Evolutionary conservation across 352 stramenopile species (phyloP).

Genomic region (Peronosclerospora sorghi): DNA sequence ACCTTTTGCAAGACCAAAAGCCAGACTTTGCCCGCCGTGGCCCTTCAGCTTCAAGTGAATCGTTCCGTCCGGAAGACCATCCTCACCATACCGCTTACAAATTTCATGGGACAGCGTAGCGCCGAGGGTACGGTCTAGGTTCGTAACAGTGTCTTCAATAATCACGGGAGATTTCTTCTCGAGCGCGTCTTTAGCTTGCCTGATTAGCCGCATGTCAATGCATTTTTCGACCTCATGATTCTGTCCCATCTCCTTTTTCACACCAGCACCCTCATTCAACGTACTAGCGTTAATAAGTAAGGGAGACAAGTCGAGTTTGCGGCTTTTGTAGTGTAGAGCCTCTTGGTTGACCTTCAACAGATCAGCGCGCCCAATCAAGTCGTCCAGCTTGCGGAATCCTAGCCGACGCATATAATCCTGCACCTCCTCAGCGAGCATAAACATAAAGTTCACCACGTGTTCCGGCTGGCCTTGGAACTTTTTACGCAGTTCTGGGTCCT

Average conservation of each 20-base stretch:
- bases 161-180: constrained; percentile 67
- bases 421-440: constrained; percentile 92
- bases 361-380: constrained; percentile 91
- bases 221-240: constrained; percentile 85
- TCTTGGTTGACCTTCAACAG: constrained; percentile 87
- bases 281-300: constrained; percentile 89
- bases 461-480: constrained; percentile 94
- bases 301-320: constrained; percentile 86
- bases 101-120: constrained; percentile 93
- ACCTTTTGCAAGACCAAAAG: constrained; percentile 89
- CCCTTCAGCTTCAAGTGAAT: constrained; percentile 91
- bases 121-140: constrained; percentile 90
- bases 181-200: constrained; percentile 70
- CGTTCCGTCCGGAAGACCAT: constrained; percentile 87
- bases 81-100: constrained; percentile 85
- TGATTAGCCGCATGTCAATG: constrained; percentile 89
- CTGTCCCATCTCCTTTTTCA: constrained; percentile 77
- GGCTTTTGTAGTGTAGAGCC: constrained; percentile 59
- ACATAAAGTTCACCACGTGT: constrained; percentile 97
- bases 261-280: constrained; percentile 84
- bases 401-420: constrained; percentile 63
- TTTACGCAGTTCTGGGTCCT: constrained; percentile 91
- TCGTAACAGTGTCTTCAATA: constrained; percentile 69
- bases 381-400: constrained; percentile 88
- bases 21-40: constrained; percentile 90